Percentiles rank a stretch among this genome's conserved stretches.
Conservation (phyloP, 228 moss, liverwort and hornwort species). For the Sphagnum fallax region DNA sequence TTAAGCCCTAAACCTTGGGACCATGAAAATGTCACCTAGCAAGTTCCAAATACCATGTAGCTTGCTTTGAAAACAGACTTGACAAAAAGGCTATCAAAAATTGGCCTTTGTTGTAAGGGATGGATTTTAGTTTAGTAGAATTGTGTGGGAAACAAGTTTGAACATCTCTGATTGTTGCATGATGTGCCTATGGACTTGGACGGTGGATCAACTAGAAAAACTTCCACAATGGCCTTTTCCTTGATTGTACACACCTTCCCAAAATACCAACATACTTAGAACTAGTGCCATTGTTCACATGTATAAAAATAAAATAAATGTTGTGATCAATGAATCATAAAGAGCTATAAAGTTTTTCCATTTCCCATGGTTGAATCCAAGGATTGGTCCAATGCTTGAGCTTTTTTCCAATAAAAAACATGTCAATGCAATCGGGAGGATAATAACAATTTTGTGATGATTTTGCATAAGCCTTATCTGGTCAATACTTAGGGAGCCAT, state of each 20-base stretch:
- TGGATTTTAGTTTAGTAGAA: constrained; percentile 2
- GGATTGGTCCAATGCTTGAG: too few relatives aligned
- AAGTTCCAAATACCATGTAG: background rate
- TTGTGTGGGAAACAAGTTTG: constrained; percentile 35
- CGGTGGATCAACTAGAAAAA: constrained; percentile 30
- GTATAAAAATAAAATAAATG: too few relatives aligned
- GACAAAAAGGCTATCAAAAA: background rate
- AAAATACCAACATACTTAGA: too few relatives aligned
- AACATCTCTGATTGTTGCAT: constrained; percentile 39
- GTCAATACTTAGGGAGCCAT: constrained; percentile 5
- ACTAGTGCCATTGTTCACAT: too few relatives aligned
- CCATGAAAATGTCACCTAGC: background rate
- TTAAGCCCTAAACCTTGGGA: background rate
- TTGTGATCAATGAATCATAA: too few relatives aligned
- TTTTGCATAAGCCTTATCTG: constrained; percentile 6
- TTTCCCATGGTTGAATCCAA: too few relatives aligned
- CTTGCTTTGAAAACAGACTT: background rate
- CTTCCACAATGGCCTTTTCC: constrained; percentile 63
- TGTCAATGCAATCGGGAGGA: too few relatives aligned
- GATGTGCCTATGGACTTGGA: constrained; percentile 79
- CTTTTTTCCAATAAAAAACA: too few relatives aligned
- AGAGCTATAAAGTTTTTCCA: too few relatives aligned
- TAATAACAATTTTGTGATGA: too few relatives aligned
- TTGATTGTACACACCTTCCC: constrained; percentile 36
- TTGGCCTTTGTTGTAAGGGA: background rate